phyloP scores from a whole-genome alignment of 1,139 yeast genomes.

The Hansenula lynferdii region DNA sequence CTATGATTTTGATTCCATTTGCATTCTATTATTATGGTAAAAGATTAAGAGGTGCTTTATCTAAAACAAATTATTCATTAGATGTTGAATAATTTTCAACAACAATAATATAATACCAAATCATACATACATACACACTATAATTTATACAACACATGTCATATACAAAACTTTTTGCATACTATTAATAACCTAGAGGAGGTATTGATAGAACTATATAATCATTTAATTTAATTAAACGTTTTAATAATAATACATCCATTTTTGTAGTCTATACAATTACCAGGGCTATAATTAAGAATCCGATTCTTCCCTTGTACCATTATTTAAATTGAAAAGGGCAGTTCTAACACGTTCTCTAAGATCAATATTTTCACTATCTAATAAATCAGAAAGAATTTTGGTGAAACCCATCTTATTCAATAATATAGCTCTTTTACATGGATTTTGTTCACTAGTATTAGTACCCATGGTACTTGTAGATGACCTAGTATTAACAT shows the following conservation, averaged over 20 bases:
- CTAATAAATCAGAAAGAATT: constrained; percentile 28
- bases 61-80: constrained; percentile 59
- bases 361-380: constrained; percentile 36
- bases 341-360: constrained; percentile 47
- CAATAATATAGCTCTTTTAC: constrained; percentile 11
- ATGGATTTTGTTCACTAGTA: constrained; percentile 5
- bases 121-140: too few species aligned
- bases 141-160: too few species aligned
- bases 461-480: too few species aligned
- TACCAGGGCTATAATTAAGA: too few species aligned
- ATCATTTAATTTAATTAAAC: background rate
- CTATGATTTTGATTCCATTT: constrained; percentile 81
- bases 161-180: too few species aligned
- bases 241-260: too few species aligned
- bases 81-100: constrained; percentile 17
- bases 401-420: constrained; percentile 13
- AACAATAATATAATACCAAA: background rate
- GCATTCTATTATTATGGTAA: constrained; percentile 71
- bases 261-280: too few species aligned
- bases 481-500: too few species aligned
- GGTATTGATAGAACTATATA: too few species aligned
- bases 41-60: constrained; percentile 54
- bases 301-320: too few species aligned
- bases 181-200: too few species aligned
- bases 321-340: constrained; percentile 22